Percentiles rank a stretch among this genome's conserved stretches.
These are phyloP conservation scores for Metschnikowia chrysomelidarum DNA, from an alignment of 805 yeast genomes.

Conservation along the genomic window DNA sequence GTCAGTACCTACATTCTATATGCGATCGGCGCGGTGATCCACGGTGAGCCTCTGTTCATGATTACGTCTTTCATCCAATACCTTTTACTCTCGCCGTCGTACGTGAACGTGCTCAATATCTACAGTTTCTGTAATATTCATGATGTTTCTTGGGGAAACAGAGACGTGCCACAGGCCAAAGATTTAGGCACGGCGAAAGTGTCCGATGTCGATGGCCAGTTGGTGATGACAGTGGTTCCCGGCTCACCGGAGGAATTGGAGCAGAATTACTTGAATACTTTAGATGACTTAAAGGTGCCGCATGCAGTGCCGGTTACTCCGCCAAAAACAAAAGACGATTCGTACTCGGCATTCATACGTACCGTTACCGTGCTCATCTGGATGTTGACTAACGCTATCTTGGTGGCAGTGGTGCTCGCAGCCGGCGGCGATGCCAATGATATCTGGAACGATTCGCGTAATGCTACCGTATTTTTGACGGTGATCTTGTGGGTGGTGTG, in stretches of 20 bases:
- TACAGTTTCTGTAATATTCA: slow-evolving; percentile 96
- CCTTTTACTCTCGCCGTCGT: slow-evolving; percentile 79
- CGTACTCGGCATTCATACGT: slow-evolving; percentile 87
- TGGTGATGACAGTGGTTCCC: slow-evolving; percentile 49
- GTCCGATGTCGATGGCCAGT: slow-evolving; percentile 36
- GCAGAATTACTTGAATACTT: slow-evolving; percentile 62
- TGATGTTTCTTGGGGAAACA: slow-evolving; percentile 97
- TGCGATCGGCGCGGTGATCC: slow-evolving; percentile 72
- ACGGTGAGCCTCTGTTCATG: slow-evolving; percentile 92
- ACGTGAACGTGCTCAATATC: slow-evolving; percentile 85
- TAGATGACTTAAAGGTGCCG: slow-evolving; percentile 54
- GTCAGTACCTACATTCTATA: slow-evolving; percentile 82
- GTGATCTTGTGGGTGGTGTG: slow-evolving; percentile 94
- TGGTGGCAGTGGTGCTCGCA: slow-evolving; percentile 79
- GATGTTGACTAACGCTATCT: slow-evolving; percentile 82
- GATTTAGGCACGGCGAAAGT: slow-evolving; percentile 85
- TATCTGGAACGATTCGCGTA: slow-evolving; percentile 31
- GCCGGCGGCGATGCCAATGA: slow-evolving; percentile 69
- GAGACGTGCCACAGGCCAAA: slow-evolving; percentile 66
- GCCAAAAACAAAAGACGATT: slow-evolving; percentile 47
- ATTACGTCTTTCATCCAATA: slow-evolving; percentile 84
- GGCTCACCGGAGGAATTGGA: slow-evolving; percentile 77
- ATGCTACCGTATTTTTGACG: slow-evolving; percentile 69
- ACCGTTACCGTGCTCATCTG: slow-evolving; percentile 86
- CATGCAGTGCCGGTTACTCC: slow-evolving; percentile 16